Evolutionary conservation across 768 basidiomycete species (phyloP), one percentile per base, ranked within the genome.

Genomic region (Porphyrellus cyaneotinctus): DNA sequence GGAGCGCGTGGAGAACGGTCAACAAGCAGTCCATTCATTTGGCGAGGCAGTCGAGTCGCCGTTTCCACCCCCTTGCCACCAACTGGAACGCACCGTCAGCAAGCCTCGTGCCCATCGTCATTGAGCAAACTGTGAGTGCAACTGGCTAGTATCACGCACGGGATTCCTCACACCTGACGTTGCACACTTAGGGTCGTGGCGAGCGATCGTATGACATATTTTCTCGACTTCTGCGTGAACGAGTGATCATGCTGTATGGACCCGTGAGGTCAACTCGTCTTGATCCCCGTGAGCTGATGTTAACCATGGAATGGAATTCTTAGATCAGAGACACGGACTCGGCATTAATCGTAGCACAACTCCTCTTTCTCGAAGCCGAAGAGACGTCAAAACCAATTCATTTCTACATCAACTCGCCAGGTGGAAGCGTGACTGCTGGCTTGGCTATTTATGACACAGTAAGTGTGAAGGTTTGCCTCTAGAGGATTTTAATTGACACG

Each of bases 371-470:
- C 53, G 95, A 98, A 75, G 95, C 95, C 1, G 95, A 95, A 69
- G 94, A 97, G 58, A 84, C 93, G 0, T 83, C 85, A 10, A 91
- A 92, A 66, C 95, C 95, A 4, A 97, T 98, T 50, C 94, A 95
- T 63, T 73, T 98, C 12, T 98, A 98, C 70, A 95, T 98, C 60
- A 97, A 97, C 71, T 94, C 91, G 8, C 95, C 95, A 0, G 95
- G 95, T 2, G 95, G 95, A 28, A 90, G 88, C 63, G 95, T 98
- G 35, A 95, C 95, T 0, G 92, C 94, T 43, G 95, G 95, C 10
- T 75, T 98, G 53, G 95, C 95, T 17, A 95, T 98, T 44, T 98
- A 98, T 73, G 95, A 98, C 65, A 97, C 95, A 64, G 93, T 95
- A 73, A 62, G 84, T 58, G 33, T 33, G 35, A 20, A 33, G 22